These are phyloP conservation scores for Torulaspora microellipsoides DNA, from an alignment of 805 yeast species.

Conservation along the genomic window DNA sequence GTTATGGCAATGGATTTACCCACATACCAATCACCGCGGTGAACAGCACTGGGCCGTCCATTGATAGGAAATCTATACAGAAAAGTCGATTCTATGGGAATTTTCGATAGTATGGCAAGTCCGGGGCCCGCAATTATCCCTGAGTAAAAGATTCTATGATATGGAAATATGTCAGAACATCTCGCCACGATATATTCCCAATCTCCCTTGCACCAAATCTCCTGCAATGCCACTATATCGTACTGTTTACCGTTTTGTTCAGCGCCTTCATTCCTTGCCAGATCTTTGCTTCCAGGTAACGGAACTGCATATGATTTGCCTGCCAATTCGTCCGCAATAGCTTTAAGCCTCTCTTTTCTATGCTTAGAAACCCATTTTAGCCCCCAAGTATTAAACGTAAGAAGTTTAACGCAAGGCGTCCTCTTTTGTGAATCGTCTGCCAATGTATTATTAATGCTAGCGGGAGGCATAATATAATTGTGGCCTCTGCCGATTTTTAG, in stretches of 20 bases:
- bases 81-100: slow-evolving; percentile 77
- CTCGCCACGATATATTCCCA: slow-evolving; percentile 57
- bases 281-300: slow-evolving; percentile 17
- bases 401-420: slow-evolving; percentile 38
- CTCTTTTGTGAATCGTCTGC: background rate
- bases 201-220: slow-evolving; percentile 84
- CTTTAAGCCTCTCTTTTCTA: slow-evolving; percentile 59
- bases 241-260: slow-evolving; percentile 35
- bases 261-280: background rate
- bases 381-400: slow-evolving; percentile 87
- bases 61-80: slow-evolving; percentile 84
- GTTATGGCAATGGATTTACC: slow-evolving; percentile 87
- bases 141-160: slow-evolving; percentile 63
- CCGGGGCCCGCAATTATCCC: slow-evolving; percentile 96
- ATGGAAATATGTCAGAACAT: slow-evolving; percentile 51
- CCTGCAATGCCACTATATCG: slow-evolving; percentile 91
- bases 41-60: slow-evolving; percentile 90
- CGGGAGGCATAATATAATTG: too few species aligned
- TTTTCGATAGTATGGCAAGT: slow-evolving; percentile 72
- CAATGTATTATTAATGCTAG: too few species aligned
- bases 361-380: slow-evolving; percentile 74
- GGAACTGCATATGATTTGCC: slow-evolving; percentile 17
- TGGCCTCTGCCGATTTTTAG: too few species aligned
- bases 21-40: slow-evolving; percentile 95
- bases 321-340: slow-evolving; percentile 66